phyloP scores from a whole-genome alignment of 768 basidiomycete genomes.

The Melanogaster broomeanus region DNA sequence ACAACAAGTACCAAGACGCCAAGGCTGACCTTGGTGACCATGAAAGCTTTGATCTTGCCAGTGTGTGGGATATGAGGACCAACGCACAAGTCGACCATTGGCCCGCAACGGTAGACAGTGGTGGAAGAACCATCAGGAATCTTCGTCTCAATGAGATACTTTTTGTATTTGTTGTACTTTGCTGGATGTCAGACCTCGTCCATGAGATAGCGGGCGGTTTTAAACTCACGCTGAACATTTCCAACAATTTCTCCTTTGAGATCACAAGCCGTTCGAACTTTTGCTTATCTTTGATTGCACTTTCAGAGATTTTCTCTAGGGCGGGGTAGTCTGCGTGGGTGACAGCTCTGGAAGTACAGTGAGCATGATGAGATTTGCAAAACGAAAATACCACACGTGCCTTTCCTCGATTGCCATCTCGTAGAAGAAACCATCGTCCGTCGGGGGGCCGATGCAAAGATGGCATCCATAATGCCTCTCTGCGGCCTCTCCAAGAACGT shows the following conservation, averaged over 20 bases:
- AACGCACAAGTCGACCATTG: slow-evolving; percentile 96
- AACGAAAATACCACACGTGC: slow-evolving; percentile 37
- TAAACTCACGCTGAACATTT: slow-evolving; percentile 89
- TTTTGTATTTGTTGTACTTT: slow-evolving; percentile 99
- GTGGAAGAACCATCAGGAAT: slow-evolving; percentile 95
- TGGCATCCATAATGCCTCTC: slow-evolving; percentile 98
- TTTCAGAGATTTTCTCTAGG: slow-evolving; percentile 86
- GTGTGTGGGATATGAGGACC: slow-evolving; percentile 99
- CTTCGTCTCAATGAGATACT: slow-evolving; percentile 92
- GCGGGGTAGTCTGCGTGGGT: slow-evolving; percentile 81
- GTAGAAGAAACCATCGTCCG: slow-evolving; percentile 98
- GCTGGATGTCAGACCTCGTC: neutral
- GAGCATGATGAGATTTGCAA: neutral
- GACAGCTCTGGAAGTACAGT: slow-evolving; percentile 55
- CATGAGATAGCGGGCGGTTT: neutral
- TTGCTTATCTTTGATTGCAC: slow-evolving; percentile 93
- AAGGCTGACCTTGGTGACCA: slow-evolving; percentile 82
- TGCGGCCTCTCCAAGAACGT: slow-evolving; percentile 94
- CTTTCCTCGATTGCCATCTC: slow-evolving; percentile 92
- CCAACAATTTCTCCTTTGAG: slow-evolving; percentile 90
- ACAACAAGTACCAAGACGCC: neutral
- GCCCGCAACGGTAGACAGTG: slow-evolving; percentile 98
- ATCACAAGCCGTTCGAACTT: slow-evolving; percentile 94
- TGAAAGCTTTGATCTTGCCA: slow-evolving; percentile 95
- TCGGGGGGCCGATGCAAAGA: slow-evolving; percentile 94